A percentile compares a stretch with the other conserved stretches of the same genome.
These are phyloP conservation scores for Aristolochia contorta DNA, from an alignment of 164 flowering plant genomes.

Conservation along the genomic window DNA sequence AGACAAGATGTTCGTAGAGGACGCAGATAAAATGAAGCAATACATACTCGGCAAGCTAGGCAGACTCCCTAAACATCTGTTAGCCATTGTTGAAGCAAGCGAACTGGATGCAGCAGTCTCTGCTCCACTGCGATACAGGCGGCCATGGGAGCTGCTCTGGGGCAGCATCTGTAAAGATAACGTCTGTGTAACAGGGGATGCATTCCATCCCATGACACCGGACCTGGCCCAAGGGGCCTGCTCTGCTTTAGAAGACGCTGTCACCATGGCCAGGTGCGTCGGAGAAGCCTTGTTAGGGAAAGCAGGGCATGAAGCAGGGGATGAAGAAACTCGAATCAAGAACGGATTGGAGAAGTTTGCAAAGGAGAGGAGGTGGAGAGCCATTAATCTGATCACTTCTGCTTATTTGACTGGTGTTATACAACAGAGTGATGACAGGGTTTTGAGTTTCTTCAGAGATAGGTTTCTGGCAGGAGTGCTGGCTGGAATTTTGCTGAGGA, in stretches of 20 bases:
- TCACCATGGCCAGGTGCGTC: constrained; percentile 12
- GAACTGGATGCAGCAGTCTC: constrained; percentile 10
- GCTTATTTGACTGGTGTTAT: constrained; percentile 11
- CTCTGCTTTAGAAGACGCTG: constrained; percentile 10
- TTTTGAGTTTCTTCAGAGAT: constrained; percentile 13
- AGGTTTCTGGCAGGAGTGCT: constrained; percentile 3
- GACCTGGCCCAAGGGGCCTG: constrained; percentile 10
- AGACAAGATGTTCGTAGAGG: constrained; percentile 21
- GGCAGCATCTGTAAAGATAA: constrained; percentile 29
- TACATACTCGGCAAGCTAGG: constrained; percentile 27
- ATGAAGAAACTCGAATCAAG: constrained; percentile 33
- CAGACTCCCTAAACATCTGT: constrained; percentile 18
- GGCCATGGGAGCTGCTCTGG: constrained; percentile 30
- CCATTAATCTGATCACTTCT: constrained; percentile 6
- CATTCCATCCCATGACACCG: constrained; percentile 64
- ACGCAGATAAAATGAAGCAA: constrained; percentile 31
- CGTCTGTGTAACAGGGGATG: constrained; percentile 41
- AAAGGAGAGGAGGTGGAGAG: constrained; percentile 15
- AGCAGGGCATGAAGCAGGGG: constrained; percentile 36
- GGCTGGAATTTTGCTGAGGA: constrained; percentile 12
- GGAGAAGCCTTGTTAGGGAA: constrained; percentile 7
- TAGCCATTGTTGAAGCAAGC: constrained; percentile 17
- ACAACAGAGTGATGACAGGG: constrained; percentile 7
- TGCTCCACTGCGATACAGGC: constrained; percentile 23
- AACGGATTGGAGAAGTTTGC: constrained; percentile 8